A percentile compares a stretch with the other conserved stretches of the same genome.
Evolutionary conservation across 805 yeast species (phyloP).

Genomic region (Ogataea kodamae): DNA sequence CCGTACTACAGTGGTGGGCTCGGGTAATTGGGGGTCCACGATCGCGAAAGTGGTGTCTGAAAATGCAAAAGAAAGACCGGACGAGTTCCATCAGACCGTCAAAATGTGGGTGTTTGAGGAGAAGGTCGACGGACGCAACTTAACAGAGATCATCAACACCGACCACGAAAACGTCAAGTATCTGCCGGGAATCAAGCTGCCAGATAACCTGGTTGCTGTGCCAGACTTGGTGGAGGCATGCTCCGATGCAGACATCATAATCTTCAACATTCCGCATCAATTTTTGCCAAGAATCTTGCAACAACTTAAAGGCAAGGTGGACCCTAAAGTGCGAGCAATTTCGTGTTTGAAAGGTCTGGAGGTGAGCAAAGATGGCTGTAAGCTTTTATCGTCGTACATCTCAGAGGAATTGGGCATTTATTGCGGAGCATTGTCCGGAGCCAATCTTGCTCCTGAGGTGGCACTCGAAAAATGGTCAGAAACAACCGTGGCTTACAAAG

Average conservation of each 20-base stretch:
- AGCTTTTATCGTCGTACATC: slow-evolving; percentile 74
- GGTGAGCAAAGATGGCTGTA: slow-evolving; percentile 80
- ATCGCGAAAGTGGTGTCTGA: slow-evolving; percentile 95
- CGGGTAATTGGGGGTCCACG: slow-evolving; percentile 98
- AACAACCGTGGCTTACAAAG: slow-evolving; percentile 89
- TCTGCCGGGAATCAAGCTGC: slow-evolving; percentile 83
- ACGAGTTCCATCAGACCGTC: slow-evolving; percentile 67
- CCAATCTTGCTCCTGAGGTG: slow-evolving; percentile 95
- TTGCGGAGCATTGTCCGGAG: slow-evolving; percentile 97
- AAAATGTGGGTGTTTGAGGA: slow-evolving; percentile 98
- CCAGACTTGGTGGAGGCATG: slow-evolving; percentile 80
- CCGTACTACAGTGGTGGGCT: slow-evolving; percentile 78
- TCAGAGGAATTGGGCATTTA: slow-evolving; percentile 77
- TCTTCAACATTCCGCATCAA: slow-evolving; percentile 97
- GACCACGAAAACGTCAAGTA: slow-evolving; percentile 93
- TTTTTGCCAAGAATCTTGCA: slow-evolving; percentile 74
- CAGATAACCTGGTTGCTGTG: slow-evolving; percentile 81
- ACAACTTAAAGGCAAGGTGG: slow-evolving; percentile 74
- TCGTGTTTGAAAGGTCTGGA: slow-evolving; percentile 96
- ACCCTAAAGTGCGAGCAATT: slow-evolving; percentile 74
- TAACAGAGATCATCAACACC: slow-evolving; percentile 87
- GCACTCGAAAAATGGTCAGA: slow-evolving; percentile 96
- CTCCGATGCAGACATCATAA: slow-evolving; percentile 75
- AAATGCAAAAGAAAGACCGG: slow-evolving; percentile 68
- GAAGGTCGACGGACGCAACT: slow-evolving; percentile 65